These are phyloP conservation scores for Cucumis sativus DNA, from an alignment of 306 rosid genomes.

Conservation along the genomic window Cucumber_9930_V3 NC_026655.2:14775001-14775500, in stretches of 20 bases:
- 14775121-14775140: conserved; percentile 75
- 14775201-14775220: neutral
- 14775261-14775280: neutral
- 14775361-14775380: too few species aligned
- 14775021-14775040: conserved; percentile 16
- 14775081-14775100: conserved; percentile 27
- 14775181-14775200: neutral
- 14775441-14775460: neutral
- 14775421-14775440: neutral
- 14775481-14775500: too few species aligned
- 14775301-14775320: neutral
- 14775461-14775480: too few species aligned
- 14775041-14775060: conserved; percentile 14
- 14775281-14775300: neutral
- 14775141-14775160: neutral
- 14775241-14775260: neutral
- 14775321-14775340: neutral
- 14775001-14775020: conserved; percentile 15
- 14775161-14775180: neutral
- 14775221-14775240: neutral
- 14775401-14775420: neutral
- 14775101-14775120: conserved; percentile 40
- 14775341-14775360: neutral
- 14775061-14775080: conserved; percentile 16
- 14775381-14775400: too few species aligned